Evolutionary conservation across 345 rosid species (phyloP), one percentile per base, ranked within the genome.

Genomic region (Excoecaria cochinchinensis): DNA sequence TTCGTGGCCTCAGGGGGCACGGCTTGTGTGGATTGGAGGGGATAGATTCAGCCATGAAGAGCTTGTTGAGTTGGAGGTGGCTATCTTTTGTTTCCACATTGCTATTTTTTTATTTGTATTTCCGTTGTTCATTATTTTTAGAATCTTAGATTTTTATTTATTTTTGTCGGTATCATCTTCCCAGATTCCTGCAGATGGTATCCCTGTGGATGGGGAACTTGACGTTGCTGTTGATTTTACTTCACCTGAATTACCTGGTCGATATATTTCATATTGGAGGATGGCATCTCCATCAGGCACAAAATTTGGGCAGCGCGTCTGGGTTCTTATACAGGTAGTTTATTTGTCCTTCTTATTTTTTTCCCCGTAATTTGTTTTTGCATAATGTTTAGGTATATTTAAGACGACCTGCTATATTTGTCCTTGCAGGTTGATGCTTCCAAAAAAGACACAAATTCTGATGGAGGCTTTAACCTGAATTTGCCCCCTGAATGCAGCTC

Each of bases 291-390:
- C 90, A 48, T 80, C 86, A 48, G 95, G 95, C 51, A 83, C 77
- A 17, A 89, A 84, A 79, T 95, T 95, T 70, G 99, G 98, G 67
- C 99, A 95, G 69, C 97, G 94, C 65, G 88, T 95, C 74, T 93
- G 98, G 99, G 98, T 91, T 83, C 87, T 87, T 61, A 89, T 95
- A 53, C 89, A 87, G 87, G 99, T 95, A 79, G 24, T 63, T 62
- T 39, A 21, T 31, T 46, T 38, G 24, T 4, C 36, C 31, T 31
- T 31, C 2, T 31, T 2, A 31, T 31, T 31, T 31, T 31, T 31
- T 31, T 31, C 31, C 31, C 31, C 31, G 2, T 31, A 31, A 31
- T 31, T 31, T 31, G 31, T 31, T 31, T 0, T 31, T 56, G 52
- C 9, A 11, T 63, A 14, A 31, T 51, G n/a, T 72, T 42, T 22